Percentiles rank a stretch among this genome's conserved stretches.
These are phyloP conservation scores for Pseudodiploospora longispora DNA, from an alignment of 2,329 filamentous ascomycete genomes.

Conservation along the genomic window DNA sequence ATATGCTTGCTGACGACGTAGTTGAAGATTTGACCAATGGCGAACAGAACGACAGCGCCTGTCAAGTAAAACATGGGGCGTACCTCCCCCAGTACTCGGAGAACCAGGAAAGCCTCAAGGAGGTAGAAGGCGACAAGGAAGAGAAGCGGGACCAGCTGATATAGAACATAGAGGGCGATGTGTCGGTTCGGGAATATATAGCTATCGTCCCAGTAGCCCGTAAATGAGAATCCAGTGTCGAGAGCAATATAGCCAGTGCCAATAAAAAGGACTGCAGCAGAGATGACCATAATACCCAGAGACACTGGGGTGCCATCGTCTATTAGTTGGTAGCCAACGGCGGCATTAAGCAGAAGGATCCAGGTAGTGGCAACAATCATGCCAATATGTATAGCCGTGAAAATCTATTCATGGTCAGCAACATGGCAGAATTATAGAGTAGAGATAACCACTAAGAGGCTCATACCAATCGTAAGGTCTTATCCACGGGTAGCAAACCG, in stretches of 20 bases:
- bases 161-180: slow-evolving; percentile 87
- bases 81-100: slow-evolving; percentile 77
- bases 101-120: slow-evolving; percentile 74
- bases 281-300: slow-evolving; percentile 63
- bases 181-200: slow-evolving; percentile 55
- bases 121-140: slow-evolving; percentile 85
- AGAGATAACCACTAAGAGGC: not conserved
- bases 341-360: slow-evolving; percentile 84
- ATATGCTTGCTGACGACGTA: slow-evolving; percentile 89
- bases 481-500: slow-evolving; percentile 72
- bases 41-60: slow-evolving; percentile 71
- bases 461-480: slow-evolving; percentile 63
- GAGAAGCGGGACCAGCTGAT: slow-evolving; percentile 80
- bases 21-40: slow-evolving; percentile 90
- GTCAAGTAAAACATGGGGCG: slow-evolving; percentile 87
- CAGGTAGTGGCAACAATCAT: slow-evolving; percentile 82
- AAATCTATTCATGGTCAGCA: slow-evolving; percentile 49
- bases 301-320: slow-evolving; percentile 89
- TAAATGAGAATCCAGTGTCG: slow-evolving; percentile 85
- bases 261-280: slow-evolving; percentile 66
- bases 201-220: slow-evolving; percentile 63
- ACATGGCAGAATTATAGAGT: not conserved
- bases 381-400: slow-evolving; percentile 84
- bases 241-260: slow-evolving; percentile 94
- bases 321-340: slow-evolving; percentile 87